Base-by-base conservation (phyloP, 352 stramenopile species). In the Phytophthora crassamura region DNA sequence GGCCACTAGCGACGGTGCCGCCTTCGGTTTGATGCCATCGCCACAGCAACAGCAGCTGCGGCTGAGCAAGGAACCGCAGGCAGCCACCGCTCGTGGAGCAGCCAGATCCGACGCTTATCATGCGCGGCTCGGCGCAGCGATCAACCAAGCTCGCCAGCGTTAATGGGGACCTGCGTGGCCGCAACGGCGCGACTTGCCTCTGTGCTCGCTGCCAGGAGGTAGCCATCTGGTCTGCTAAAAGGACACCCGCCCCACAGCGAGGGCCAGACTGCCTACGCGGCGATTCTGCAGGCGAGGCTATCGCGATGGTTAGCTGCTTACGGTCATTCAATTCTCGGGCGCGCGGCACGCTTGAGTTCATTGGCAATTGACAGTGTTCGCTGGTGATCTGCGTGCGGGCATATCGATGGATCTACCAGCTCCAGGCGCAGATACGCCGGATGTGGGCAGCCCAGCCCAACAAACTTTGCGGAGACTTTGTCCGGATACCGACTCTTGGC, bases 181-280 rank as follows among this genome's bases (percentile, higher is more conserved):
- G 28, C 52, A 59, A 14, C 20, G 15, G 36, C 22, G 46, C 34
- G n/a, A 28, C 22, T 42, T 54, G 46, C 47, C 40, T 55, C 45
- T 59, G 43, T 16, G 35, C 6, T 46, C 33, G 42, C 42, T 48
- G 15, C 32, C 60, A 58, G 28, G 53, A 40, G 33, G 36, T 57
- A 64, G 53, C 42, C 46, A 69, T 74, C 65, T 69, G 59, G 59
- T 33, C 46, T 57, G 52, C n/a, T 39, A 20, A 61, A 73, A 60
- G 59, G 52, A 58, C 65, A 62, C 65, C 62, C 59, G 53, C 59
- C 66, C 36, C 41, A 53, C 28, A 38, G 7, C 14, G 30, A 20
- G 33, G 38, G 35, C 50, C 43, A 46, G 50, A 42, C 40, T 25
- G 22, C n/a, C n/a, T n/a, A n/a, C 22, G 22, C 22, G 1, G 22